Evolutionary conservation across 495 filamentous ascomycete genomes (phyloP), one percentile per base, ranked within the genome.

Genomic region (Penicillium simplicissimum): DNA sequence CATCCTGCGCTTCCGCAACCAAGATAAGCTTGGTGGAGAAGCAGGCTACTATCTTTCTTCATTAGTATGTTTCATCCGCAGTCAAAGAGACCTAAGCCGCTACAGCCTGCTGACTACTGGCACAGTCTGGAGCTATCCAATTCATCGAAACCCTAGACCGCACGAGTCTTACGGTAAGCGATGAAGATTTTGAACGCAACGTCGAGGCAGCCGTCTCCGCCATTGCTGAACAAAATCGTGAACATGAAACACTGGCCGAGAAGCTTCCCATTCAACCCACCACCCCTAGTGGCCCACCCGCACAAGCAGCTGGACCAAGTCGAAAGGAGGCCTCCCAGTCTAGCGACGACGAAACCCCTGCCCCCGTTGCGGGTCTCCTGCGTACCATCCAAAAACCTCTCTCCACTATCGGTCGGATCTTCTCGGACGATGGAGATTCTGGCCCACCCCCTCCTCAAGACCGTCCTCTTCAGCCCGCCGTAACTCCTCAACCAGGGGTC

Each of bases 31-130:
- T 0, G 90, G 90, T 45, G 95, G 95, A 7, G 95, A 99, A 78
- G 94, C 96, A 19, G 95, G 95, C 19, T 99, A 99, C 71, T 99
- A 99, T 72, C 82, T 98, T 33, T 97, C 94, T 35, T 97, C 94
- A n/a, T 78, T 98, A 73, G 91, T 94, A 76, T 68, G 69, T 61
- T 49, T 33, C 21, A 19, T 23, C 36, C 15, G 15, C 15, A 35
- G 15, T 37, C 28, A 8, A 0, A 1, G 21, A 21, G 14, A 53
- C 33, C 11, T 4, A 31, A 31, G 28, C 28, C 28, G 28, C 28
- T 13, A 21, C 19, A 36, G 53, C 13, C 6, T 36, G 49, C 57
- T 68, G 42, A 71, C 60, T n/a, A 57, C 52, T 55, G 35, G 3
- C 0, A 10, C 60, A 96, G 89, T 92, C 96, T 84, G 95, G 95